Percentiles rank a stretch among this genome's conserved stretches.
phyloP scores from a whole-genome alignment of 768 basidiomycete genomes.

The Serendipita vermifera region DNA sequence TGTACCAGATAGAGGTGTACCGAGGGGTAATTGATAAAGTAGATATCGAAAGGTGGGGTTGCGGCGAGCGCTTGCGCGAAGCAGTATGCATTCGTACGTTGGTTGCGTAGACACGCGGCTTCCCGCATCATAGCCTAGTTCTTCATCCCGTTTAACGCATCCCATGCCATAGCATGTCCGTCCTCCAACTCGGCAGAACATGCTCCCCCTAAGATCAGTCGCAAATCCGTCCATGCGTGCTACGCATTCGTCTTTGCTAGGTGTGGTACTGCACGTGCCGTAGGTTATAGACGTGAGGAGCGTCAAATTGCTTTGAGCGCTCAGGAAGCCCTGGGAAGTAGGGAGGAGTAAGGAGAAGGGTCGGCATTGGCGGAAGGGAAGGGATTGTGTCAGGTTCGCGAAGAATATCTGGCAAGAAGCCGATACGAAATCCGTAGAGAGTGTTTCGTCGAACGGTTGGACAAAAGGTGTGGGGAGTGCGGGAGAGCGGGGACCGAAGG shows the following conservation, averaged over 20 bases:
- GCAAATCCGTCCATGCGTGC: conserved; percentile 57
- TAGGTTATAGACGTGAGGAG: conserved; percentile 56
- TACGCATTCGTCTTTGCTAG: conserved; percentile 38
- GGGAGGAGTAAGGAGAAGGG: conserved; percentile 56
- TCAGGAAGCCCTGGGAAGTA: conserved; percentile 40
- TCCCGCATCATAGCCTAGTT: conserved; percentile 47
- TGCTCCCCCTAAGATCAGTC: conserved; percentile 32
- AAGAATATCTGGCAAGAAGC: conserved; percentile 57
- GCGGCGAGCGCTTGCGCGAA: conserved; percentile 43
- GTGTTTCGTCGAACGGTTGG: conserved; percentile 52
- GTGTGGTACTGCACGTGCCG: conserved; percentile 64
- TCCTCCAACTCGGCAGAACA: conserved; percentile 44
- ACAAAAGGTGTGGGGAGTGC: conserved; percentile 63
- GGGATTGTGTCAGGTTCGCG: conserved; percentile 51
- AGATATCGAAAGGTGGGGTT: conserved; percentile 58
- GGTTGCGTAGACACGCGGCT: conserved; percentile 46
- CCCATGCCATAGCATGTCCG: conserved; percentile 47
- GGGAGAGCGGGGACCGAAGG: conserved; percentile 42
- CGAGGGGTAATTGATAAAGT: conserved; percentile 58
- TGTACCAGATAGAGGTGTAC: conserved; percentile 32
- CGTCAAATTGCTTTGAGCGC: conserved; percentile 45
- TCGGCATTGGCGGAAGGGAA: conserved; percentile 57
- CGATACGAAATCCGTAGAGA: conserved; percentile 53
- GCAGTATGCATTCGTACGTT: conserved; percentile 60
- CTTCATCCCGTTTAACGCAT: no score